phyloP scores from a whole-genome alignment of 768 basidiomycete species.

The Suillus discolor region DNA sequence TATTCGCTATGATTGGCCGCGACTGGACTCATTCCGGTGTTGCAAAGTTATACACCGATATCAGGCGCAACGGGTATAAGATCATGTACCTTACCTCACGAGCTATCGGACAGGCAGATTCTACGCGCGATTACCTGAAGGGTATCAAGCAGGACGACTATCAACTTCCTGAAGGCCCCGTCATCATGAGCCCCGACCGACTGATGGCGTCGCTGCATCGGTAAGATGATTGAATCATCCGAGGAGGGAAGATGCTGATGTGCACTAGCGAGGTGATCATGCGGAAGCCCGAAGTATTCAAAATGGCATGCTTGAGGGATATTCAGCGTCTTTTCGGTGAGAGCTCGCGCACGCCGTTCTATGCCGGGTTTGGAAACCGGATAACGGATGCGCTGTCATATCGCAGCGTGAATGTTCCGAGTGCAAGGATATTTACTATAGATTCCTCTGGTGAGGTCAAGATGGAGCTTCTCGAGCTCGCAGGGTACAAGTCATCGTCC shows the following conservation, averaged over 20 bases:
- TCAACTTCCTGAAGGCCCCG: conserved; percentile 95
- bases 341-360: conserved; percentile 76
- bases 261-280: conserved; percentile 88
- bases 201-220: conserved; percentile 93
- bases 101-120: conserved; percentile 97
- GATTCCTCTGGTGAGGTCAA: conserved; percentile 95
- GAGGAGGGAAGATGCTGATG: background rate
- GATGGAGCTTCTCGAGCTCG: conserved; percentile 94
- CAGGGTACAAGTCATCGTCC: conserved; percentile 95
- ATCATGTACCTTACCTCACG: conserved; percentile 97
- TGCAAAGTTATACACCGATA: conserved; percentile 96
- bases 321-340: conserved; percentile 90
- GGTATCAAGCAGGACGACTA: conserved; percentile 96
- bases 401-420: conserved; percentile 91
- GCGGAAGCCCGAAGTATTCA: conserved; percentile 99
- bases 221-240: conserved; percentile 44
- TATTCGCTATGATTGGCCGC: conserved; percentile 96
- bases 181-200: conserved; percentile 98
- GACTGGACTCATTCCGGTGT: conserved; percentile 99
- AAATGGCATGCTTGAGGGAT: conserved; percentile 98
- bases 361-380: conserved; percentile 96
- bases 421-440: conserved; percentile 95
- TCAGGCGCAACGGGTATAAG: conserved; percentile 93
- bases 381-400: conserved; percentile 99
- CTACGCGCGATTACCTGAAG: conserved; percentile 91